phyloP scores from a whole-genome alignment of 441 rosid species.

The Euphorbia corollata region DNA sequence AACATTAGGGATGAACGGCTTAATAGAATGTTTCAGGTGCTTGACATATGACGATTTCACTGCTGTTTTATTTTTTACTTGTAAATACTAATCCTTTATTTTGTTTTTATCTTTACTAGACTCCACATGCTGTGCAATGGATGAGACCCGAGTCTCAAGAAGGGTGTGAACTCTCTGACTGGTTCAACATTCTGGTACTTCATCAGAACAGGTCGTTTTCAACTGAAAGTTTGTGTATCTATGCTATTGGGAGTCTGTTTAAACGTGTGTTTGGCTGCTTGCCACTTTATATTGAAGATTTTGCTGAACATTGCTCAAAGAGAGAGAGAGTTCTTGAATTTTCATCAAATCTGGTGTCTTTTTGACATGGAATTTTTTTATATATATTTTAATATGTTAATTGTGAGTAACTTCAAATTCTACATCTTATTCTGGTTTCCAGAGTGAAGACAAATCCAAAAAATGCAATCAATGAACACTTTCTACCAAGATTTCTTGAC shows the following conservation, averaged over 20 bases:
- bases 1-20: slow-evolving; percentile 98
- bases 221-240: background rate
- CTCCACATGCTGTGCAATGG: slow-evolving; percentile 98
- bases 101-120: slow-evolving; percentile 33
- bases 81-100: slow-evolving; percentile 12
- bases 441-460: slow-evolving; percentile 95
- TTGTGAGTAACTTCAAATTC: slow-evolving; percentile 14
- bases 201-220: slow-evolving; percentile 88
- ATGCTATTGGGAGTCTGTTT: background rate
- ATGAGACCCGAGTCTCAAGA: slow-evolving; percentile 97
- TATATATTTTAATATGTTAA: background rate
- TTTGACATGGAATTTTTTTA: slow-evolving; percentile 7
- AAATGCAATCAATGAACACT: slow-evolving; percentile 95
- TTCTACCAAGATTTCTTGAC: slow-evolving; percentile 88
- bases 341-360: slow-evolving; percentile 13
- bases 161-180: slow-evolving; percentile 67
- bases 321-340: background rate
- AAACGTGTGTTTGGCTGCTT: background rate
- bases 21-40: slow-evolving; percentile 96
- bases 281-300: background rate
- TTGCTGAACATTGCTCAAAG: background rate
- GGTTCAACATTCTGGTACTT: slow-evolving; percentile 97
- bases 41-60: slow-evolving; percentile 9
- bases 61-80: slow-evolving; percentile 19
- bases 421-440: slow-evolving; percentile 25